phyloP scores from a whole-genome alignment of 2,329 filamentous ascomycete genomes.

The Balansia obtecta region DNA sequence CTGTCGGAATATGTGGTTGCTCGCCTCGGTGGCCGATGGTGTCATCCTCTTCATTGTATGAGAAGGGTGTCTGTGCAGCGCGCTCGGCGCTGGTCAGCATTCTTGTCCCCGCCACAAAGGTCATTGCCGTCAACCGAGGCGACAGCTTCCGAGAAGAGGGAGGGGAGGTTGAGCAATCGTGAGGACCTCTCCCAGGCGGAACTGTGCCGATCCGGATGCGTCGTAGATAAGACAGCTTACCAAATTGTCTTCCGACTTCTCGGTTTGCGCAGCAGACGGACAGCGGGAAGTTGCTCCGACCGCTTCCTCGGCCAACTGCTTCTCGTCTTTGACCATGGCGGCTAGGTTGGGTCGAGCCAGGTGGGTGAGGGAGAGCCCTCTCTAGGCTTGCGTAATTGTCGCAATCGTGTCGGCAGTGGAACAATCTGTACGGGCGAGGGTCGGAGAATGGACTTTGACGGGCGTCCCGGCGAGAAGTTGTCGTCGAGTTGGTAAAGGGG shows the following conservation, averaged over 20 bases:
- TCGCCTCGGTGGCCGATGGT: slow-evolving; percentile 18
- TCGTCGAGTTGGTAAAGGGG: neutral
- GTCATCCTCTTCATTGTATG: slow-evolving; percentile 27
- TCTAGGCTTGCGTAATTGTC: slow-evolving; percentile 5
- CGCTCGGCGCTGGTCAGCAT: neutral
- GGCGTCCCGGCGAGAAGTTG: neutral
- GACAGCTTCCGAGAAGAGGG: neutral
- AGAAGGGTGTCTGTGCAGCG: slow-evolving; percentile 20
- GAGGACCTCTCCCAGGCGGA: neutral
- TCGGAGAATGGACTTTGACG: too few species aligned
- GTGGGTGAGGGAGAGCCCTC: slow-evolving; percentile 7
- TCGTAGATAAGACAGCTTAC: slow-evolving; percentile 1
- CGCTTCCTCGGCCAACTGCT: slow-evolving; percentile 13
- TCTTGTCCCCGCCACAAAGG: neutral
- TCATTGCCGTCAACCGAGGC: neutral
- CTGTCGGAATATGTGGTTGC: slow-evolving; percentile 11
- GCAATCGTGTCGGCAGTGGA: slow-evolving; percentile 9
- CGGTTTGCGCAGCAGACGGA: slow-evolving; percentile 7
- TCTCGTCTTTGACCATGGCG: slow-evolving; percentile 20
- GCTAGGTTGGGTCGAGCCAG: neutral
- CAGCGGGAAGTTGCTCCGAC: slow-evolving; percentile 10
- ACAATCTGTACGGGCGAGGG: neutral
- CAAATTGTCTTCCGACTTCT: slow-evolving; percentile 8
- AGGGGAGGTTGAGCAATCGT: neutral
- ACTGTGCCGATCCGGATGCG: neutral